Conservation (phyloP, 2,329 filamentous ascomycete species). For the Penicillium sp. region DNA sequence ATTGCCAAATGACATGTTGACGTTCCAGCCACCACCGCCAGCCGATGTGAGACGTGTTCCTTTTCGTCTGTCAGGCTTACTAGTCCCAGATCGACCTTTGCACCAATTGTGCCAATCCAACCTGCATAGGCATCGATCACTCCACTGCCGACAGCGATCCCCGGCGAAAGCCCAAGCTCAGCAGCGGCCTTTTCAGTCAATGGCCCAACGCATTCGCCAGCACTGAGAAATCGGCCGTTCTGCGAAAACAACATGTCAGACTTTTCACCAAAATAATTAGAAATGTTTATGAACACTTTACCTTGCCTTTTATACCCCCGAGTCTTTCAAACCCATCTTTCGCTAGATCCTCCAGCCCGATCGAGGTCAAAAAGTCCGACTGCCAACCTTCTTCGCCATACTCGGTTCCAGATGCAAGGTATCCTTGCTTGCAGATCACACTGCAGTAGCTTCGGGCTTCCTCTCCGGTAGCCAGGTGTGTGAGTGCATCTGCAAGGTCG, state of each 20-base stretch:
- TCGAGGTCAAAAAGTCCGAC: constrained; percentile 84
- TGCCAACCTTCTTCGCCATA: constrained; percentile 98
- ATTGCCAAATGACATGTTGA: constrained; percentile 98
- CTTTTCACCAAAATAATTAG: constrained; percentile 7
- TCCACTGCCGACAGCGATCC: constrained; percentile 90
- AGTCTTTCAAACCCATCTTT: constrained; percentile 90
- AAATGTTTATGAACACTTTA: constrained; percentile 66
- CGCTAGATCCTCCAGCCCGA: constrained; percentile 82
- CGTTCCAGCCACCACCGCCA: constrained; percentile 93
- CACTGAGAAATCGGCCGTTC: constrained; percentile 90
- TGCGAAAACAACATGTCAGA: constrained; percentile 47
- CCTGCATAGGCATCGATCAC: constrained; percentile 98
- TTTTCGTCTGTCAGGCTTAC: constrained; percentile 80
- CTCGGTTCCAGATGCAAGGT: constrained; percentile 84
- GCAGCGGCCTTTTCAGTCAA: constrained; percentile 85
- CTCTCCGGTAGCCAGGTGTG: constrained; percentile 88
- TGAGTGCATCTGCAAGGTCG: constrained; percentile 89
- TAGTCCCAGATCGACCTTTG: constrained; percentile 79
- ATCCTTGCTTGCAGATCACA: constrained; percentile 96
- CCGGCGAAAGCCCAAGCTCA: constrained; percentile 81
- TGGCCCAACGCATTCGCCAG: constrained; percentile 85
- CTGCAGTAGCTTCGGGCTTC: constrained; percentile 94
- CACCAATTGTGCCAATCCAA: constrained; percentile 98
- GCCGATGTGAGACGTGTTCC: constrained; percentile 84
- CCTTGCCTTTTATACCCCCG: constrained; percentile 92